These are phyloP conservation scores for Russula sp. DNA, from an alignment of 768 basidiomycete species.

Conservation along the genomic window DNA sequence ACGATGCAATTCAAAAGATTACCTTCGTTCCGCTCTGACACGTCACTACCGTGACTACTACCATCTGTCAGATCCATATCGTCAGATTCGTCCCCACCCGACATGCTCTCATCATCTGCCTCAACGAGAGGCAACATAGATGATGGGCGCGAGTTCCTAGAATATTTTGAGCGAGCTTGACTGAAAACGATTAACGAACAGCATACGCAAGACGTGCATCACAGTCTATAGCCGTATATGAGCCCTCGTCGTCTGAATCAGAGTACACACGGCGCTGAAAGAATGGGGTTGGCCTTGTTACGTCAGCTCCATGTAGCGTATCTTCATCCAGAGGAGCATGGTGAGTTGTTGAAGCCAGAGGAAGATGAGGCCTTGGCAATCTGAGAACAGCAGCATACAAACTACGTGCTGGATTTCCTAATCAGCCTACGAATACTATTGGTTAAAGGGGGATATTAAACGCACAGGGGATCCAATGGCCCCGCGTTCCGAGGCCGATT, in stretches of 20 bases:
- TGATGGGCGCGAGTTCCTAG: conserved; percentile 53
- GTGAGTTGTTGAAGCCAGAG: neutral
- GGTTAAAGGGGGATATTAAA: neutral
- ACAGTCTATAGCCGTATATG: conserved; percentile 61
- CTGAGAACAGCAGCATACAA: conserved; percentile 15
- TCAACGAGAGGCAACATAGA: conserved; percentile 38
- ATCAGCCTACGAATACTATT: neutral
- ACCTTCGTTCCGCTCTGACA: conserved; percentile 52
- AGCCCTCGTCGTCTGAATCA: conserved; percentile 66
- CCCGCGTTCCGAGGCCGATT: conserved; percentile 24
- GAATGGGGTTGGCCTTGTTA: conserved; percentile 22
- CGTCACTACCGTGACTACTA: conserved; percentile 39
- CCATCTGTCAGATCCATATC: conserved; percentile 64
- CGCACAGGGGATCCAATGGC: conserved; percentile 7
- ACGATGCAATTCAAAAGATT: conserved; percentile 17
- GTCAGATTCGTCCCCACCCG: conserved; percentile 78
- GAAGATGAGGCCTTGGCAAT: conserved; percentile 21
- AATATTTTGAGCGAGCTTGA: conserved; percentile 6
- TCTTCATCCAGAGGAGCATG: neutral
- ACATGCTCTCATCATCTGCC: conserved; percentile 51
- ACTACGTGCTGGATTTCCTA: conserved; percentile 6
- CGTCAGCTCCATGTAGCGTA: neutral
- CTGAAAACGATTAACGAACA: conserved; percentile 4
- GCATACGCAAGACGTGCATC: conserved; percentile 72
- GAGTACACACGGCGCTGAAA: conserved; percentile 36